Evolutionary conservation across 768 basidiomycete genomes (phyloP).

Genomic region (Podaxis sp.): DNA sequence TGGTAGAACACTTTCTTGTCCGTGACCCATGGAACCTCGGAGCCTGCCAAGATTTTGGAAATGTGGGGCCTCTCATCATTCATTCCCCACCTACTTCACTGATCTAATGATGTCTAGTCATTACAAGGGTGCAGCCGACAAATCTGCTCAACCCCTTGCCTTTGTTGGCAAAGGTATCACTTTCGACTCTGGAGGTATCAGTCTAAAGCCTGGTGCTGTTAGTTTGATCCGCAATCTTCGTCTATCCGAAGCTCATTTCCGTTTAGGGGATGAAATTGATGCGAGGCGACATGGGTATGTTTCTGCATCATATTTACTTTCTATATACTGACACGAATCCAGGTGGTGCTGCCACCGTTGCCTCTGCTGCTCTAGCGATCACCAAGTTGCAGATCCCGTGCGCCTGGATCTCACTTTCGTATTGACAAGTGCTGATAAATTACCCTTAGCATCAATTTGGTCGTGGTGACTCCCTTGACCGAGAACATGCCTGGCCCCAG

Average conservation of each 20-base stretch:
- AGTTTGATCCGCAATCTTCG: conserved; percentile 24
- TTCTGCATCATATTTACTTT: not conserved
- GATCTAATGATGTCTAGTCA: conserved; percentile 44
- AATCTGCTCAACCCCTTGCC: conserved; percentile 60
- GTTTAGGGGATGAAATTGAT: conserved; percentile 76
- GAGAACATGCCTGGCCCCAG: conserved; percentile 84
- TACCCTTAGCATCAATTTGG: conserved; percentile 63
- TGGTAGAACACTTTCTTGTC: conserved; percentile 81
- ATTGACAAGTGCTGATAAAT: conserved; percentile 2
- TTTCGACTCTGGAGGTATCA: conserved; percentile 88
- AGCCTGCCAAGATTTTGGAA: conserved; percentile 87
- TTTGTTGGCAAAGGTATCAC: conserved; percentile 90
- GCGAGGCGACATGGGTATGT: conserved; percentile 82
- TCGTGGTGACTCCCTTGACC: conserved; percentile 70
- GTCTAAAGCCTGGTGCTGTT: conserved; percentile 73
- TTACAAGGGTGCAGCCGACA: conserved; percentile 72
- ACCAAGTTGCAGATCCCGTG: conserved; percentile 82
- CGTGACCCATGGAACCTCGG: conserved; percentile 76
- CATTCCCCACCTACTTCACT: not conserved
- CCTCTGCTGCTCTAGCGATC: conserved; percentile 71
- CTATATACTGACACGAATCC: not conserved
- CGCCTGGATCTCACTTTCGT: conserved; percentile 24
- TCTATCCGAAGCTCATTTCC: not conserved
- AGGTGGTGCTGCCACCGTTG: conserved; percentile 82
- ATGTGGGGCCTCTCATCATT: conserved; percentile 45